Conservation (phyloP, 805 yeast species). For the Saturnispora quitensis region DNA sequence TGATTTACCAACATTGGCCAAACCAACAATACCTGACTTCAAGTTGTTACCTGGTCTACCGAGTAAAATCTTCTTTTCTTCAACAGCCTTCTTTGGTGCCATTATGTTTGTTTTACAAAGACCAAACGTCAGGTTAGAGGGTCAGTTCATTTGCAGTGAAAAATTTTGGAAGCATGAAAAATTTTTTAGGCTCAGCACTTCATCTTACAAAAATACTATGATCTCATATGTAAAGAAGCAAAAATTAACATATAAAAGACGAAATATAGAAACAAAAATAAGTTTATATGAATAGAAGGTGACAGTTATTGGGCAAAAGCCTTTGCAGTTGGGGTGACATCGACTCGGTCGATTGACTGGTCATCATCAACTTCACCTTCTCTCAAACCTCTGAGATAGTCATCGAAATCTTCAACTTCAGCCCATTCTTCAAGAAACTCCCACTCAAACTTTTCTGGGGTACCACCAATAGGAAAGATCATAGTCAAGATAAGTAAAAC, state of each 20-base stretch:
- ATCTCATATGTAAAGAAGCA: not conserved
- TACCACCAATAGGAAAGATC: conserved; percentile 41
- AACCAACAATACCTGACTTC: conserved; percentile 82
- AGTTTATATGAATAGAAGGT: not conserved
- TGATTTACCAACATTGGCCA: conserved; percentile 92
- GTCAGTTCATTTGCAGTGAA: not conserved
- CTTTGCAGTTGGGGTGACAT: not conserved
- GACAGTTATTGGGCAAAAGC: not conserved
- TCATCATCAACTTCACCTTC: not conserved
- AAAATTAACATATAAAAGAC: not conserved
- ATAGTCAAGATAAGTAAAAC: conserved; percentile 46
- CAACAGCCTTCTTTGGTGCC: conserved; percentile 33
- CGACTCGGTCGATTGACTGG: not conserved
- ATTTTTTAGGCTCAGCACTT: not conserved
- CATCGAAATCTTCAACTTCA: conserved; percentile 56
- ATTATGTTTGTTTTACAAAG: conserved; percentile 13
- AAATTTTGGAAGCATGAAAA: not conserved
- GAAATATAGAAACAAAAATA: not conserved
- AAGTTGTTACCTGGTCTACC: conserved; percentile 36
- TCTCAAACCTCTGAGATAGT: conserved; percentile 15
- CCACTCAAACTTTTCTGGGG: conserved; percentile 38
- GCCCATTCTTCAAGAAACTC: conserved; percentile 58
- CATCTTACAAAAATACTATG: not conserved
- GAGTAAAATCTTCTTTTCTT: conserved; percentile 30
- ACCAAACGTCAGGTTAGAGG: not conserved